Percentiles rank a stretch among this genome's conserved stretches.
These are phyloP conservation scores for Amylocarpus encephaloides DNA, from an alignment of 2,329 filamentous ascomycete genomes.

Conservation along the genomic window DNA sequence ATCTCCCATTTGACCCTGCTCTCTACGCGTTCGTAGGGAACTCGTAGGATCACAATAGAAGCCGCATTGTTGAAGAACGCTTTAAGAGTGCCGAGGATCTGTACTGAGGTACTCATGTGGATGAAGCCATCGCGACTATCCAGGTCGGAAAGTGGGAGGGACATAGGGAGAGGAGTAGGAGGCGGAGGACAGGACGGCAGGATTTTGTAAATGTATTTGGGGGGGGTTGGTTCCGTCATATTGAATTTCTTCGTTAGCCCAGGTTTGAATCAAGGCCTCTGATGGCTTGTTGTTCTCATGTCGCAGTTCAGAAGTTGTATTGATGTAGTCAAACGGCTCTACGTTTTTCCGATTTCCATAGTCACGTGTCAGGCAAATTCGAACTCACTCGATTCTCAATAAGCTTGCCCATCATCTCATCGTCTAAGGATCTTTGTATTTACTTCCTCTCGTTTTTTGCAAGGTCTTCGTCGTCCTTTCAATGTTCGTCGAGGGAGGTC, in stretches of 20 bases:
- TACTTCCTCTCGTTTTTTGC: too few relatives aligned
- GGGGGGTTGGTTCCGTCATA: constrained; percentile 4
- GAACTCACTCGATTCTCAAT: too few relatives aligned
- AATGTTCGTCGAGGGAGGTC: too few relatives aligned
- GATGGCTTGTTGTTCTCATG: background rate
- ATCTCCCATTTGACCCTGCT: constrained; percentile 24
- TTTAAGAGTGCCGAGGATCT: constrained; percentile 24
- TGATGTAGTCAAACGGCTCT: too few relatives aligned
- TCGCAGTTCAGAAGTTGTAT: too few relatives aligned
- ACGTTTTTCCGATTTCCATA: too few relatives aligned
- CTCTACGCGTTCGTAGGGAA: constrained; percentile 22
- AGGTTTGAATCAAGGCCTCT: background rate
- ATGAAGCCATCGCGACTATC: constrained; percentile 26
- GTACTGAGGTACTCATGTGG: constrained; percentile 23
- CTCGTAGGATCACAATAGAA: constrained; percentile 22
- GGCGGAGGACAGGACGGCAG: constrained; percentile 21
- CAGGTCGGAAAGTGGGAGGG: constrained; percentile 26
- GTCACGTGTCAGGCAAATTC: too few relatives aligned
- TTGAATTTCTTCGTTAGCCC: too few relatives aligned
- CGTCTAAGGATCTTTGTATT: too few relatives aligned
- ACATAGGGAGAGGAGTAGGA: constrained; percentile 20
- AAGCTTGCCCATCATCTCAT: too few relatives aligned
- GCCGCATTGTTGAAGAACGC: constrained; percentile 21
- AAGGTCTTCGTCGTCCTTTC: too few relatives aligned
- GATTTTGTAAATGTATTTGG: constrained; percentile 31